Base-by-base conservation (phyloP, 805 yeast genomes). In the Sugiyamaella chiloensis region DNA sequence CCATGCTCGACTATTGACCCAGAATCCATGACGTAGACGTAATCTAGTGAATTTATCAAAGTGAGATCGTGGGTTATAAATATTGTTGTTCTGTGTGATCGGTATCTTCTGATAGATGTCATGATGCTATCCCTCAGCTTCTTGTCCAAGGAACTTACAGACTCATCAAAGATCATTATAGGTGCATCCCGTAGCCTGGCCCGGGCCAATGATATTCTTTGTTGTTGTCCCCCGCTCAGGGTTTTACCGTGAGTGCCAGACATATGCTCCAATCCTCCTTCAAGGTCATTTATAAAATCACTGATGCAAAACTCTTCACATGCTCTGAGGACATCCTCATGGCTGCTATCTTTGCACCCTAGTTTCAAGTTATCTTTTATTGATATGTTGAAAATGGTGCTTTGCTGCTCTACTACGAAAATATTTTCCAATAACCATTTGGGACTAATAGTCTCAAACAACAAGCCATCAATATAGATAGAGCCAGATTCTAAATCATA, bases 171-270 rank as follows among this genome's bases (percentile, higher is more conserved):
- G 2, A 93, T 75, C 50, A 91, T 66, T 4, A 93, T 74, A 0
- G 90, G 87, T 0, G 95, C 65, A 58, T 93, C 76, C 52, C 87
- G 72, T 2, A 89, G 50, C 47, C 72, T 73, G 0, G 97, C 97
- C 46, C 97, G 73, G 0, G 98, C 96, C 24, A 93, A 59, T 0
- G 91, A 85, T 2, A 93, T 71, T 52, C 90, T 71, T 65, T 93
- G 99, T 47, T 74, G 78, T 62, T 93, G 96, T 0, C 99, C 99
- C 3, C 98, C 98, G 53, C 96, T 87, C 6, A 91, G 67, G 1
- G 71, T 58, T 2, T 74, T 59, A 2, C 79, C 77, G 0, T 69
- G 66, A 1, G 60, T 57, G 0, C 81, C 78, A 6, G 87, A 53
- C 2, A 60, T 51, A 0, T 86, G 78, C 14, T 83, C 72, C 2